Base-by-base conservation (phyloP, 768 basidiomycete species). In the Tephrocybe sp. region DNA sequence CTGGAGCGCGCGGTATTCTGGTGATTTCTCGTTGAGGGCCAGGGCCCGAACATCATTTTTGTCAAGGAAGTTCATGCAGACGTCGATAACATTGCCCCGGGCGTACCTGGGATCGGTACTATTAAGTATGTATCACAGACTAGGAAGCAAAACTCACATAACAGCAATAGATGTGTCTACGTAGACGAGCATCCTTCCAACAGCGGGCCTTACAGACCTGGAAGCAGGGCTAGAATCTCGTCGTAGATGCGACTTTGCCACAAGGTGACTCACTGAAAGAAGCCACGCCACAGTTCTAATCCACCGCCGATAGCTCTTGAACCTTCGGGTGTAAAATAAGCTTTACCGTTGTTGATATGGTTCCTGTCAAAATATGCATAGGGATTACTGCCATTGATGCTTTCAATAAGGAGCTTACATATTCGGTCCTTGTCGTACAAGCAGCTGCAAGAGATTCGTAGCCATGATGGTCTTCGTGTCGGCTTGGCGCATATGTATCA, bases 271-370 rank as follows among this genome's bases (percentile, higher is more conserved):
- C 48, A 81, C 81, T 80, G 79, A 49, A 73, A 81, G 37, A 69
- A 79, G 0, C 81, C 81, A 7, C 73, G 65, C 65, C 77, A 73
- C 0, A 82, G 51, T 33, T 78, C 75, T 0, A 83, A 57, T 2
- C 71, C 72, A 38, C 12, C 58, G 53, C 40, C 61, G 25, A 33
- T 48, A 36, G 23, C 37, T 41, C 12, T 49, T 11, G 42, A 46
- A 56, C 14, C 51, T 62, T 9, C 72, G 64, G 17, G 68, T 18
- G 66, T 68, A 41, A 80, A 82, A 52, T 75, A 81, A 0, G 79
- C 73, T 2, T 65, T 67, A 0, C 72, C 71, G 23, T 79, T 81
- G 54, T 78, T 76, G 0, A 73, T 69, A 42, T 77, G 66, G 41
- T 68, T 64, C 6, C 79, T 79, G 15, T 41, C 7, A 23, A 25